A percentile compares a stretch with the other conserved stretches of the same genome.
Conservation (phyloP, 371 early-diverging fungal species). For the Apophysomyces sp. region DNA sequence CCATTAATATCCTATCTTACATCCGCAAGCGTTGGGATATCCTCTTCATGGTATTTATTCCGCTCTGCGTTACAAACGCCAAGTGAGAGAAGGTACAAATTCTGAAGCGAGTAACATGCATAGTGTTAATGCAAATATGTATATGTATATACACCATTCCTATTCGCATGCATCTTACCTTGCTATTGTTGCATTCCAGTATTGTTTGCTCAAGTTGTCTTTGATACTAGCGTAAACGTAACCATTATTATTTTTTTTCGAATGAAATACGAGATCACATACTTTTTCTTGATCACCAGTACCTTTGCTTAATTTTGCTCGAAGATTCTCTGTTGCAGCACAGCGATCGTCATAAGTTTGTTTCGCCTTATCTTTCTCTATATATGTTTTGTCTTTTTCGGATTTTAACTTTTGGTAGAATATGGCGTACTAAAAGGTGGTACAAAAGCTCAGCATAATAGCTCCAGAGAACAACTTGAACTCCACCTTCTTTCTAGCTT, state of each 20-base stretch:
- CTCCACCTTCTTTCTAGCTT: conserved; percentile 73
- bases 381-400: conserved; percentile 65
- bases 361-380: conserved; percentile 71
- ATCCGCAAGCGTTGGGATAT: conserved; percentile 61
- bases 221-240: conserved; percentile 32
- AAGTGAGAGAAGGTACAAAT: conserved; percentile 61
- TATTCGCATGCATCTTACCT: too few species aligned
- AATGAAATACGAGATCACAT: background rate
- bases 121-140: background rate
- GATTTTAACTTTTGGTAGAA: conserved; percentile 65
- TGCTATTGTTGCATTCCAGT: conserved; percentile 76
- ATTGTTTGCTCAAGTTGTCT: conserved; percentile 63
- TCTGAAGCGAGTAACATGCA: conserved; percentile 39
- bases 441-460: background rate
- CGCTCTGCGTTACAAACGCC: conserved; percentile 62
- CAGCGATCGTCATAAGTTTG: conserved; percentile 75
- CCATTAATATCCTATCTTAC: too few species aligned
- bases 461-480: background rate
- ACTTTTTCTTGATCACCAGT: conserved; percentile 48
- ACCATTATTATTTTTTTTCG: conserved; percentile 1
- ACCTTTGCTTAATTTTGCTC: conserved; percentile 27
- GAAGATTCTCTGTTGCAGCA: conserved; percentile 58
- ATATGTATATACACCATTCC: background rate
- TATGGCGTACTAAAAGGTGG: conserved; percentile 53
- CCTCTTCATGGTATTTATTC: conserved; percentile 58